Evolutionary conservation across 2,329 filamentous ascomycete species (phyloP), one percentile per base, ranked within the genome.

Genomic region (Neofusicoccum cordaticola): DNA sequence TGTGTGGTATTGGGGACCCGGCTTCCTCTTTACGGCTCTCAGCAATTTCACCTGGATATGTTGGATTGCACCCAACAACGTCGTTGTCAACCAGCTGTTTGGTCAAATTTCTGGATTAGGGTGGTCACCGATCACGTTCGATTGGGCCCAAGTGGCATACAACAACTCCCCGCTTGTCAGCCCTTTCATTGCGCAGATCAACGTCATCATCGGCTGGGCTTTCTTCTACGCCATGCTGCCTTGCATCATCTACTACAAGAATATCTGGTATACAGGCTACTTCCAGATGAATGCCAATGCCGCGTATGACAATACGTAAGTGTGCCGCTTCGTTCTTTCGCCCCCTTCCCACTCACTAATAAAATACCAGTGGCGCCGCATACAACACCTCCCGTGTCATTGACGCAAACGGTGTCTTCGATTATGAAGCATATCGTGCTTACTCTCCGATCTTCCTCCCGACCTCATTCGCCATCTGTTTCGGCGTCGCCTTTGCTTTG

Each of bases 71-170:
- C 90, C 90, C 0, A 81, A 91, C 58, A 91, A 85, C 66, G 81
- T 85, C 0, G 77, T 90, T 8, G 76, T 92, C 45, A 92, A 93
- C 68, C 90, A 92, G 73, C 72, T 92, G 1, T 92, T 92, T 69
- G 90, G 90, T 2, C 88, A 88, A 1, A 82, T 81, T 57, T 89
- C 86, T 0, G 90, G 90, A 0, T 67, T 92, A 3, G 90, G 87
- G 0, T 71, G 92, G 37, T 77, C 92, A 7, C 90, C 90, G 1
- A 86, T 92, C 41, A 91, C 89, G 0, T 91, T 92, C 71, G 90
- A 92, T 79, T 92, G 90, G 89, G 89, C 88, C 1, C 70, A 65
- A 12, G 72, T 75, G 13, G 57, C 67, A 11, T 70, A 68, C 22
- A 75, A 76, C 63, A 70, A 75, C 12, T 68, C 72, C 58, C 74